Base-by-base conservation (phyloP, 78 protist genomes). In the Tieghemostelium lacteum region DNA sequence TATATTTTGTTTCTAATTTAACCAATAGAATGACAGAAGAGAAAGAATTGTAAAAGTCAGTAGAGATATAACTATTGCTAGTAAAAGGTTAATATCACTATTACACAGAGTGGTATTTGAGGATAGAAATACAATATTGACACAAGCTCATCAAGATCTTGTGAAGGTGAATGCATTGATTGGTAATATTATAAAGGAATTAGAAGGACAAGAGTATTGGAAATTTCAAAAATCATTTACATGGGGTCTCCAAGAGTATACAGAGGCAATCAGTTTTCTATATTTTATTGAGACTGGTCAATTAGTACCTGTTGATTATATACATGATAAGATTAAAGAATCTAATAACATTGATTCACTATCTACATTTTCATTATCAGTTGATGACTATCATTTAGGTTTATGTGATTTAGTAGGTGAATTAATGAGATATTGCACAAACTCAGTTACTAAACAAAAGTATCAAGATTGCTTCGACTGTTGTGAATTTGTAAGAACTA, bases 221-320 rank as follows among this genome's bases (percentile, higher is more conserved):
- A 88, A 61, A 36, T 88, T 45, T 63, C 93, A 89, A 22, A 36
- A 73, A 55, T 28, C 61, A 33, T 75, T 89, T n/a, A 55, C 88
- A 33, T 50, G 24, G 5, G 94, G 94, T 34, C n/a, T 77, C n/a
- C 94, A 89, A 75, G 94, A 89, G 28, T 89, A 69, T 65, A 40
- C 77, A 24, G 94, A 89, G 28, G 69, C 94, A 0, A 28, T 89
- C 22, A 37, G 78, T n/a, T 77, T 77, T 75, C 31, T 17, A 24
- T 50, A 89, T 17, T 89, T 60, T 70, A 29, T 89, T 16, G 66
- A 77, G 40, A 22, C 34, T 42, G 57, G 62, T 50, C 2, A 33
- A 29, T 57, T 89, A 1, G 28, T 89, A 20, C 54, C 94, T 34
- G 8, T 75, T 0, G 85, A 77, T 64, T 28, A 54, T 16, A 77